phyloP scores from a whole-genome alignment of 352 stramenopile genomes.

The Phytophthora meadii region DNA sequence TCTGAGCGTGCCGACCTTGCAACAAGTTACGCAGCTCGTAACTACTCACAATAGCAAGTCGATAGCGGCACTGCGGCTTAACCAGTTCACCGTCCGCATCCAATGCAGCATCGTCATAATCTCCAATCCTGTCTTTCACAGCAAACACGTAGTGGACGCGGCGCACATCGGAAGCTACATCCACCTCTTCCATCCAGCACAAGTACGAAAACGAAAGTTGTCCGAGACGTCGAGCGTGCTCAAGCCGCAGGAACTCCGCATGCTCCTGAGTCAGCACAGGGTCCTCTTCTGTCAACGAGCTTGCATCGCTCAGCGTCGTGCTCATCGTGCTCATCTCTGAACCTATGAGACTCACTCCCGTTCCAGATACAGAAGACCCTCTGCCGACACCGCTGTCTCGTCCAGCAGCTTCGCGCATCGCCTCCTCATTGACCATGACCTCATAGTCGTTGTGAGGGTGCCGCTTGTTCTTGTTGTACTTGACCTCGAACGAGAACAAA shows the following conservation, averaged over 20 bases:
- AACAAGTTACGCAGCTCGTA: constrained; percentile 65
- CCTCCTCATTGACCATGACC: constrained; percentile 14
- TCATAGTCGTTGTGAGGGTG: constrained; percentile 13
- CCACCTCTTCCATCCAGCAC: constrained; percentile 83
- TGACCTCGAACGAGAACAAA: constrained; percentile 84
- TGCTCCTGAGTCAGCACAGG: constrained; percentile 37
- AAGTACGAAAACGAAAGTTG: constrained; percentile 58
- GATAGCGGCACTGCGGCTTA: constrained; percentile 10
- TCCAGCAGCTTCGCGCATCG: constrained; percentile 10
- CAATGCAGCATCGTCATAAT: constrained; percentile 32
- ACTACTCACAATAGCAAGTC: constrained; percentile 71
- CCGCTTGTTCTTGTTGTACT: constrained; percentile 44
- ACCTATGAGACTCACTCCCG: constrained; percentile 29
- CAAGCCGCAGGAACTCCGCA: constrained; percentile 44
- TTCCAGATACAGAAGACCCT: constrained; percentile 23
- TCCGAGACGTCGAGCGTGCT: constrained; percentile 54
- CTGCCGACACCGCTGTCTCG: constrained; percentile 10
- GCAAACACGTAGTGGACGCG: constrained; percentile 75
- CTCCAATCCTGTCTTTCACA: constrained; percentile 40
- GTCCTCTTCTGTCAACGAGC: constrained; percentile 56
- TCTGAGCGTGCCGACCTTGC: constrained; percentile 28
- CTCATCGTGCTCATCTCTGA: constrained; percentile 61
- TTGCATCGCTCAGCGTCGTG: constrained; percentile 60
- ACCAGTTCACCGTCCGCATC: constrained; percentile 17
- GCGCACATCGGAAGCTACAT: constrained; percentile 61